phyloP scores from a whole-genome alignment of 768 basidiomycete species.

The Trametes meyenii region DNA sequence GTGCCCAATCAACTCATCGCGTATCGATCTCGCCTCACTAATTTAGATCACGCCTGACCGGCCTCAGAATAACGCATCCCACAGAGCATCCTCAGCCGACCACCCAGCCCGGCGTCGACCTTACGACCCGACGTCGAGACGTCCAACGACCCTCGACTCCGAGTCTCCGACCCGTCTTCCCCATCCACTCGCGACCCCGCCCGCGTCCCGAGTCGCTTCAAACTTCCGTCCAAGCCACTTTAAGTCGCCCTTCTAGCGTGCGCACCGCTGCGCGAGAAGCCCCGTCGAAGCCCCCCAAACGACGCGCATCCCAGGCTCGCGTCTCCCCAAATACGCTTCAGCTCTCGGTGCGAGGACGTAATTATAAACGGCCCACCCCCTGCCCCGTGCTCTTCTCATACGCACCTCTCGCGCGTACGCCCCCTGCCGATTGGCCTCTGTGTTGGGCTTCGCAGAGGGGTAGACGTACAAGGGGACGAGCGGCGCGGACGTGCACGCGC shows the following conservation, averaged over 20 bases:
- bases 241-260: not conserved
- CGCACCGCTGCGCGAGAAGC: slow-evolving; percentile 4
- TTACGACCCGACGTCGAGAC: no score
- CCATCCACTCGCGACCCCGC: not conserved
- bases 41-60: not conserved
- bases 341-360: not conserved
- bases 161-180: not conserved
- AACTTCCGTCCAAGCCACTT: not conserved
- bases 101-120: no score
- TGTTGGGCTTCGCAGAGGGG: no score
- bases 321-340: not conserved
- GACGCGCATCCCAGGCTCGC: not conserved
- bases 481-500: no score
- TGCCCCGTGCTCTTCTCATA: not conserved
- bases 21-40: not conserved
- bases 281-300: not conserved
- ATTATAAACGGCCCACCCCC: not conserved
- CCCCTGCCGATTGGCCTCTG: not conserved
- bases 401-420: not conserved
- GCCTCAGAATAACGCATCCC: no score
- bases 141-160: no score
- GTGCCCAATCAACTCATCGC: not conserved
- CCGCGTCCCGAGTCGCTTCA: not conserved
- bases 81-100: no score
- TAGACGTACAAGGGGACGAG: no score